These are phyloP conservation scores for Agaricus subrufescens DNA, from an alignment of 768 basidiomycete species.

Conservation along the genomic window DNA sequence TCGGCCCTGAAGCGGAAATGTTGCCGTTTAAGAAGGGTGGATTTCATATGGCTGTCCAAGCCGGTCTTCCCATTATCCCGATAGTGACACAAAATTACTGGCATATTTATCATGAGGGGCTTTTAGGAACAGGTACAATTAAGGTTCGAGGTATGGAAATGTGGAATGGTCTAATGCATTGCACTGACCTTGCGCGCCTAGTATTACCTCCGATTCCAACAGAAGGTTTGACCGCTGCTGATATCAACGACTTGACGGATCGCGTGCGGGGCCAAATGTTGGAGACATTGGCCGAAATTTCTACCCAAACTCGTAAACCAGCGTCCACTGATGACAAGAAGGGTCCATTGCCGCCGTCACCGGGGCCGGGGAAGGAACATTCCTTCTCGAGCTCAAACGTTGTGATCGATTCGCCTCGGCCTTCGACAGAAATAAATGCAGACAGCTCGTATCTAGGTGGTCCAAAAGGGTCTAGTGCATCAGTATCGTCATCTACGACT, in stretches of 20 bases:
- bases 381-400: not conserved
- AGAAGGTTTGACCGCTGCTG: constrained; percentile 58
- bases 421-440: not conserved
- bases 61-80: constrained; percentile 86
- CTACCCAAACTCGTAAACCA: constrained; percentile 36
- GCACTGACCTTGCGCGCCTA: constrained; percentile 23
- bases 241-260: constrained; percentile 62
- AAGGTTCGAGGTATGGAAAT: constrained; percentile 69
- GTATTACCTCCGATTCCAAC: constrained; percentile 92
- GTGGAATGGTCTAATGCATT: not conserved
- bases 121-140: constrained; percentile 72
- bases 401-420: constrained; percentile 3
- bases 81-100: constrained; percentile 95
- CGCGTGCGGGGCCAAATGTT: constrained; percentile 81
- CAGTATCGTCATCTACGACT: constrained; percentile 27
- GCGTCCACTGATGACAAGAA: constrained; percentile 1
- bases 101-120: constrained; percentile 72
- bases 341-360: not conserved
- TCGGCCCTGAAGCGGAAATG: constrained; percentile 57
- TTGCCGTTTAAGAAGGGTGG: constrained; percentile 97
- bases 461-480: constrained; percentile 23
- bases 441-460: constrained; percentile 1
- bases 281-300: constrained; percentile 70
- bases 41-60: constrained; percentile 92
- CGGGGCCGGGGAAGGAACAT: not conserved